phyloP scores from a whole-genome alignment of 805 yeast genomes.

The Wickerhamiella australiensis region DNA sequence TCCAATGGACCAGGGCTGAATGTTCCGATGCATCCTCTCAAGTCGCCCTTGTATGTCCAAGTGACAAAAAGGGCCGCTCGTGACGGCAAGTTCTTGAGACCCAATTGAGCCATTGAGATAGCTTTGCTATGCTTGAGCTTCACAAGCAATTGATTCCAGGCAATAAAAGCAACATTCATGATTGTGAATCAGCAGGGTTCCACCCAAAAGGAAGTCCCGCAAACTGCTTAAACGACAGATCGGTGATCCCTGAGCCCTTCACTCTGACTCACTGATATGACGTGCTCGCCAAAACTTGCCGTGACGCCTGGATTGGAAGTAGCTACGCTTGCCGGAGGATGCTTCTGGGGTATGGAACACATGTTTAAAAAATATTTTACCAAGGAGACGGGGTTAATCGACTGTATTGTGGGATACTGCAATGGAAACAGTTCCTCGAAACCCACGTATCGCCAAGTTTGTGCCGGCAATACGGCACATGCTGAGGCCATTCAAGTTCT shows the following conservation, averaged over 20 bases:
- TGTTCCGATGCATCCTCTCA: conserved; percentile 93
- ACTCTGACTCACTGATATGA: conserved; percentile 6
- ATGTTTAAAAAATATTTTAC: conserved; percentile 61
- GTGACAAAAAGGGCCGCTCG: conserved; percentile 69
- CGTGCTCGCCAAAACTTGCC: conserved; percentile 9
- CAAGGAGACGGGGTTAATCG: conserved; percentile 49
- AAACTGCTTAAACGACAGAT: not conserved
- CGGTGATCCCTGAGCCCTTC: not conserved
- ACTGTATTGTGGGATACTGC: conserved; percentile 79
- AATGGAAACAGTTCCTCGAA: conserved; percentile 43
- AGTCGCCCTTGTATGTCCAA: conserved; percentile 42
- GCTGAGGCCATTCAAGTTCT: conserved; percentile 81
- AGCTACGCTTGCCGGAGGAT: conserved; percentile 48
- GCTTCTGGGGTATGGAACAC: conserved; percentile 53
- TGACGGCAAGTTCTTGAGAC: conserved; percentile 13
- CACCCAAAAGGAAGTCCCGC: too few species aligned
- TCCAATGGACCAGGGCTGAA: conserved; percentile 44
- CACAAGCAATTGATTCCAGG: conserved; percentile 6
- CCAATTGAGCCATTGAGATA: not conserved
- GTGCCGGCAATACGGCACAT: conserved; percentile 60
- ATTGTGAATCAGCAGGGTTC: conserved; percentile 3
- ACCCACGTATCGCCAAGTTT: conserved; percentile 62
- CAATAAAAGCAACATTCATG: not conserved
- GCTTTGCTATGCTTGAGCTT: not conserved
- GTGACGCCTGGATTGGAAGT: conserved; percentile 7